Conservation (phyloP, 495 filamentous ascomycete genomes). For the Penicillium coffeae region DNA sequence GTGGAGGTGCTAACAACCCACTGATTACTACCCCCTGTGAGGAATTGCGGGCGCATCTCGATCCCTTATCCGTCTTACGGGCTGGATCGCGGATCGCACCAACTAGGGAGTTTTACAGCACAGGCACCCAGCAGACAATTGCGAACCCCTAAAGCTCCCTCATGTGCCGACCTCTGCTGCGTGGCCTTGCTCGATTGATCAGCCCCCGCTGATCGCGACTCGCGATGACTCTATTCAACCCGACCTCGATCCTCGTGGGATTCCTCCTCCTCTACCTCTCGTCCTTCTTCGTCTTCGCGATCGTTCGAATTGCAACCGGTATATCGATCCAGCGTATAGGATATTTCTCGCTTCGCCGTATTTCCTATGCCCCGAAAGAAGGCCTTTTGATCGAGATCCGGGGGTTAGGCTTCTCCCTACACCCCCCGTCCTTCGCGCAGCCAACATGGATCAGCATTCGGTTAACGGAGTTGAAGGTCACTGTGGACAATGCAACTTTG, state of each 20-base stretch:
- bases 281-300: constrained; percentile 89
- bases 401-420: constrained; percentile 78
- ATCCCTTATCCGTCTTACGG: not conserved
- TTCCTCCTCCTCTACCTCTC: constrained; percentile 82
- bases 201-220: constrained; percentile 36
- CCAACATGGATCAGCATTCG: constrained; percentile 95
- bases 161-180: constrained; percentile 18
- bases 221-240: constrained; percentile 58
- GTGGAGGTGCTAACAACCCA: not conserved
- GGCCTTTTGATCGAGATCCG: constrained; percentile 87
- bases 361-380: constrained; percentile 81
- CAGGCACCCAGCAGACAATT: not conserved
- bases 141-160: constrained; percentile 11
- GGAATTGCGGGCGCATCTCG: not conserved
- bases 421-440: constrained; percentile 92
- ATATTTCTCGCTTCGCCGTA: constrained; percentile 83
- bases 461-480: constrained; percentile 77
- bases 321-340: constrained; percentile 94
- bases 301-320: constrained; percentile 87
- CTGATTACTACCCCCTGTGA: not conserved
- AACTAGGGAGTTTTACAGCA: not conserved
- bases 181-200: constrained; percentile 29
- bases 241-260: constrained; percentile 80
- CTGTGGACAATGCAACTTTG: constrained; percentile 67
- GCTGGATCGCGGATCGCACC: not conserved